Conservation (phyloP, 495 filamentous ascomycete genomes). For the Aspergillus bertholletiae region DNA sequence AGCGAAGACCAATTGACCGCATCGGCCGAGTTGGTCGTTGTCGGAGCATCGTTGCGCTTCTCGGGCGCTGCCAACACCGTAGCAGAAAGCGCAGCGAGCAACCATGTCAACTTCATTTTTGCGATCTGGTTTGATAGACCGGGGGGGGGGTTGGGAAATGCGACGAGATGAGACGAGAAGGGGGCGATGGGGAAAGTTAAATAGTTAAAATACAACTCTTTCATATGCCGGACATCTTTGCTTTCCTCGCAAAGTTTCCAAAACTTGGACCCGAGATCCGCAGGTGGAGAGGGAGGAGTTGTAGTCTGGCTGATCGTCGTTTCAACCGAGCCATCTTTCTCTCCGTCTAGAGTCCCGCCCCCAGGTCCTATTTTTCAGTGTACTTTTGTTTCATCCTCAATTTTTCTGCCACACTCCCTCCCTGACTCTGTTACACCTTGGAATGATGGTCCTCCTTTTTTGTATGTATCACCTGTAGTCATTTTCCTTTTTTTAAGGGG, state of each 20-base stretch:
- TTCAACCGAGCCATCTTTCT: not conserved
- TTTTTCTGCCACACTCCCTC: no score
- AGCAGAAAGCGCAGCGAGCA: not conserved
- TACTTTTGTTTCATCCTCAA: no score
- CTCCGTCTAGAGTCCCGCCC: not conserved
- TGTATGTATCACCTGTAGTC: no score
- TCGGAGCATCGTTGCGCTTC: not conserved
- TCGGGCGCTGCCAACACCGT: not conserved
- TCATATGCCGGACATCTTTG: not conserved
- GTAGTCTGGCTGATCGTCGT: slow-evolving; percentile 1
- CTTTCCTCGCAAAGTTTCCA: not conserved
- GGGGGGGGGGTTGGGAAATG: not conserved
- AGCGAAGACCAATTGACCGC: not conserved
- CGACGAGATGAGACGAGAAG: not conserved
- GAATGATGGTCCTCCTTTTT: no score
- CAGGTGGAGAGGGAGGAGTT: slow-evolving; percentile 1
- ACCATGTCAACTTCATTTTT: slow-evolving; percentile 4
- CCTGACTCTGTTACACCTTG: no score
- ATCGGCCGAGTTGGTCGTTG: no score
- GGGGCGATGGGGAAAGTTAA: not conserved
- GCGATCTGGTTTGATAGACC: not conserved
- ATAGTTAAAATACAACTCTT: not conserved
- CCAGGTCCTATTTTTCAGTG: no score
- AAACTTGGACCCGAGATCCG: slow-evolving; percentile 1
- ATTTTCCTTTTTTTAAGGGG: no score